phyloP scores from a whole-genome alignment of 2,329 filamentous ascomycete genomes.

The Pseudocercospora cruenta region DNA sequence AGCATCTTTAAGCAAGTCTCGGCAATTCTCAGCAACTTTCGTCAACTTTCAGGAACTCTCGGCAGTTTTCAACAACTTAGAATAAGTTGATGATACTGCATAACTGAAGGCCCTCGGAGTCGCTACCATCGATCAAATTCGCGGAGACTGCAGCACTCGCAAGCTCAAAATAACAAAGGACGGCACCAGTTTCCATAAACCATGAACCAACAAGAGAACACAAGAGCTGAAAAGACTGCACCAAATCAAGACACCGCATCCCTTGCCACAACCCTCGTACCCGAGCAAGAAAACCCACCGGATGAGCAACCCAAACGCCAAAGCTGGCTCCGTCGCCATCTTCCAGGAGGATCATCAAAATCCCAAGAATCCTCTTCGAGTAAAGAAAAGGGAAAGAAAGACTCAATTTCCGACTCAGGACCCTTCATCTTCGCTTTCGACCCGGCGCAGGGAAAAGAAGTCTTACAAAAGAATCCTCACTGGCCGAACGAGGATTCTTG shows the following conservation, averaged over 20 bases:
- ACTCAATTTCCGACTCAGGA: constrained; percentile 19
- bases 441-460: constrained; percentile 18
- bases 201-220: background rate
- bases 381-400: constrained; percentile 5
- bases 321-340: background rate
- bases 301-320: background rate
- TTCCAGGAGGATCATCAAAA: background rate
- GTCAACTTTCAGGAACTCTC: too few relatives aligned
- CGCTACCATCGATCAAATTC: too few relatives aligned
- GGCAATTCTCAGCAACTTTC: background rate
- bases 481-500: constrained; percentile 28
- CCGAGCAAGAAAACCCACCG: background rate
- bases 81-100: too few relatives aligned
- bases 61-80: too few relatives aligned
- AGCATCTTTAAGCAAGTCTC: background rate
- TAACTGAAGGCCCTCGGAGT: too few relatives aligned
- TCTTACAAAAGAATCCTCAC: constrained; percentile 25
- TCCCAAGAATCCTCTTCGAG: background rate
- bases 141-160: too few relatives aligned
- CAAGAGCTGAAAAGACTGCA: too few relatives aligned
- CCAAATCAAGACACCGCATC: too few relatives aligned
- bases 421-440: constrained; percentile 24
- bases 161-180: too few relatives aligned
- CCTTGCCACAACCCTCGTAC: background rate
- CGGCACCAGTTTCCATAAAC: too few relatives aligned